Base-by-base conservation (phyloP, 768 basidiomycete genomes). In the Leccinum longicurvipes region DNA sequence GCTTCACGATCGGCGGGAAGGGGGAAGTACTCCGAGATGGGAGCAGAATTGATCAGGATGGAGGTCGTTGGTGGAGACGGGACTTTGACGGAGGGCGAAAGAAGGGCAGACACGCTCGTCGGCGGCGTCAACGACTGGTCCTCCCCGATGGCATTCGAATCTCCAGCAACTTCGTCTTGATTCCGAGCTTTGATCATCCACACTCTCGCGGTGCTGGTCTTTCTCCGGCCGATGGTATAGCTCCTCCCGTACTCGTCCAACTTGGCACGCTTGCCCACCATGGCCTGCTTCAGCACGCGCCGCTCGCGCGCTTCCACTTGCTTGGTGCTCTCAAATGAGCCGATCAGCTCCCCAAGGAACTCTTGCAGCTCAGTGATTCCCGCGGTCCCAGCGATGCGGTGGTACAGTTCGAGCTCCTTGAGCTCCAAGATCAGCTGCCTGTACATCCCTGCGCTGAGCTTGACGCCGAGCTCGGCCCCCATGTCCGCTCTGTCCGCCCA, bases 181-280 rank as follows among this genome's bases (percentile, higher is more conserved):
- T 19, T 41, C 32, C 59, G 67, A 52, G 82, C 81, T 31, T 86
- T 82, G 57, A 97, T 89, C 77, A 96, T 88, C 95, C 95, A 98
- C 9, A 95, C 93, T 36, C 92, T 82, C 32, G 95, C 93, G 1
- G 87, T 77, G 63, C 90, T 91, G 57, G 92, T 92, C 74, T 98
- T 98, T 61, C 95, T 81, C 72, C 84, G 82, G 36, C 95, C 95
- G 48, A 89, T 67, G 0, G 90, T 90, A 67, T 92, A 91, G n/a
- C 87, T 85, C 55, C 95, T 79, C n/a, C 93, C 92, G 54, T 81
- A 80, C 45, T 80, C 74, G 69, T 98, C 95, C 51, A 91, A 72
- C 24, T 75, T 67, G 32, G 84, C 80, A 8, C 77, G 76, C 64
- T 86, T 85, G 60, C 82, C 77, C 72, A 79, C 74, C 63, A 59